These are phyloP conservation scores for Candida nitratophila DNA, from an alignment of 805 yeast genomes.

Conservation along the genomic window DNA sequence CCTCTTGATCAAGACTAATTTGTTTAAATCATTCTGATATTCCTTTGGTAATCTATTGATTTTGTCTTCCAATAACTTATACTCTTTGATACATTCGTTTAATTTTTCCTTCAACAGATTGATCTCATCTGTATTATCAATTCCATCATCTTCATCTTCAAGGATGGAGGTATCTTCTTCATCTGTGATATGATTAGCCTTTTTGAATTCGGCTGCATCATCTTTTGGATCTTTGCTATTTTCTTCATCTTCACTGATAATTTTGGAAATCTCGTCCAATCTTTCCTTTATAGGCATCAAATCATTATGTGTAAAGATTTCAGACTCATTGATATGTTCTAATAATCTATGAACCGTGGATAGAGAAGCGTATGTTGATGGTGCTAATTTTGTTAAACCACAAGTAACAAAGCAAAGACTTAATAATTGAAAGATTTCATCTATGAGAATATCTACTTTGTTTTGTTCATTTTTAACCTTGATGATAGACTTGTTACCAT, in stretches of 20 bases:
- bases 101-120: constrained; percentile 59
- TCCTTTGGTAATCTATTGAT: constrained; percentile 46
- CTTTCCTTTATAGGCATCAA: constrained; percentile 70
- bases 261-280: constrained; percentile 58
- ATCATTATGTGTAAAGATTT: constrained; percentile 80
- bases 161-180: constrained; percentile 39
- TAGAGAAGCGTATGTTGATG: constrained; percentile 88
- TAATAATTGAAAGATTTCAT: constrained; percentile 83
- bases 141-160: constrained; percentile 45
- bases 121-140: constrained; percentile 41
- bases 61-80: constrained; percentile 48
- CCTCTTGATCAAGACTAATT: constrained; percentile 58
- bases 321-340: constrained; percentile 74
- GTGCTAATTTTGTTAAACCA: constrained; percentile 84
- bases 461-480: constrained; percentile 15
- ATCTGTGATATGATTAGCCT: constrained; percentile 25
- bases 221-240: constrained; percentile 34
- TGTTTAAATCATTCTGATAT: constrained; percentile 45
- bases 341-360: constrained; percentile 80
- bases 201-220: constrained; percentile 37
- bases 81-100: constrained; percentile 52
- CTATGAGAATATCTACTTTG: constrained; percentile 65
- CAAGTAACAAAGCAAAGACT: constrained; percentile 87
- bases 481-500: neutral
- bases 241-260: constrained; percentile 46